Conservation (phyloP, 441 rosid species). For the Populus tomentosa region DNA sequence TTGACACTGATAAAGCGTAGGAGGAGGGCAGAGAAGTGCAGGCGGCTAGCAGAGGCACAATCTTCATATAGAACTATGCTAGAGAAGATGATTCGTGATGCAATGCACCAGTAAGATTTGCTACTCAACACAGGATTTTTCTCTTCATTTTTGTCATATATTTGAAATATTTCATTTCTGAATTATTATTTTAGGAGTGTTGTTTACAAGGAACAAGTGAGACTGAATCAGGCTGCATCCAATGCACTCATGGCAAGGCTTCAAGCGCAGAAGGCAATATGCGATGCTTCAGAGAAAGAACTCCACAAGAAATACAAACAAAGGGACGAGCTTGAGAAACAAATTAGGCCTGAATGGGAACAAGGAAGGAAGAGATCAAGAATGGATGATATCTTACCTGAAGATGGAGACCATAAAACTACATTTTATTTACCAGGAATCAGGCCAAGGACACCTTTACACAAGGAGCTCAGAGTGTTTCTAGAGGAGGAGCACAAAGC, state of each 20-base stretch:
- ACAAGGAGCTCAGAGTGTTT: conserved; percentile 62
- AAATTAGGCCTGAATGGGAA: conserved; percentile 69
- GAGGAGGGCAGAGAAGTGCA: conserved; percentile 91
- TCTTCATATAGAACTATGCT: conserved; percentile 71
- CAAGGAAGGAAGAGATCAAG: conserved; percentile 83
- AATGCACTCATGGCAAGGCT: conserved; percentile 83
- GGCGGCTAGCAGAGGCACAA: conserved; percentile 89
- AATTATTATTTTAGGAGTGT: conserved; percentile 60
- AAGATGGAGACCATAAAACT: conserved; percentile 41
- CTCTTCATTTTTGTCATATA: background rate
- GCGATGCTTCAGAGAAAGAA: conserved; percentile 79
- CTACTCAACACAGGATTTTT: background rate
- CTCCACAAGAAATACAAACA: conserved; percentile 79
- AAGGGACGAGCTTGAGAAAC: conserved; percentile 69
- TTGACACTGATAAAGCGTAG: conserved; percentile 60
- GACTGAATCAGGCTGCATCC: conserved; percentile 81
- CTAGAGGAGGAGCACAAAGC: conserved; percentile 64
- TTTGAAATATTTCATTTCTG: background rate
- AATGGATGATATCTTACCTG: conserved; percentile 41
- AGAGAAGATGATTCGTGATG: conserved; percentile 96
- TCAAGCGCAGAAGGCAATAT: conserved; percentile 84
- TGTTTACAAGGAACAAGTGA: conserved; percentile 83
- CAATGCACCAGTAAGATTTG: conserved; percentile 91
- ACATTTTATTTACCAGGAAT: conserved; percentile 62
- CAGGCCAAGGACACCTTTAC: conserved; percentile 41